Conservation (phyloP, 345 rosid species). For the Aethionema arabicum region DNA sequence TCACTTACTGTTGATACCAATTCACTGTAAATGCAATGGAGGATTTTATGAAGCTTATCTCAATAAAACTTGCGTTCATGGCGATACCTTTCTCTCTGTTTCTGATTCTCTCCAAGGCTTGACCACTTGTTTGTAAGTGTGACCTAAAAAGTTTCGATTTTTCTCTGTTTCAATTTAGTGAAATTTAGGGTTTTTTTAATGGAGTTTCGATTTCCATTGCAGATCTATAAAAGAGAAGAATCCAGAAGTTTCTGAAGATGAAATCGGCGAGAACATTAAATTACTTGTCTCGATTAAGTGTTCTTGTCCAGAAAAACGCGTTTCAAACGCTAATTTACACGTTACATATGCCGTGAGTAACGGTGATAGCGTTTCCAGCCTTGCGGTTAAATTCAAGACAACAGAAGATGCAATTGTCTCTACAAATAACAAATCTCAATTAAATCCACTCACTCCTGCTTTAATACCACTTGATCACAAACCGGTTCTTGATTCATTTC, state of each 20-base stretch:
- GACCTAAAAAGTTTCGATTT: neutral
- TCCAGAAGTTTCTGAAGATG: slow-evolving; percentile 47
- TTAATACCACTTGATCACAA: slow-evolving; percentile 57
- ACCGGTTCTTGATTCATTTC: slow-evolving; percentile 43
- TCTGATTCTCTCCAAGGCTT: slow-evolving; percentile 67
- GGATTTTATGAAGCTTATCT: slow-evolving; percentile 56
- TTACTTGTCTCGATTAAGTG: slow-evolving; percentile 60
- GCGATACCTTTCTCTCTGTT: slow-evolving; percentile 62
- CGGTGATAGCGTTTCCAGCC: slow-evolving; percentile 53
- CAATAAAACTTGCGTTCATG: slow-evolving; percentile 46
- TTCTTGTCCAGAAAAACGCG: slow-evolving; percentile 52
- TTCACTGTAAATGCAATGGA: slow-evolving; percentile 60
- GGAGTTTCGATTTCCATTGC: neutral
- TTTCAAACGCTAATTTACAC: slow-evolving; percentile 40
- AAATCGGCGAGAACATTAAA: slow-evolving; percentile 42
- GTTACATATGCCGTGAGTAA: slow-evolving; percentile 60
- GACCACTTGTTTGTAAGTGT: slow-evolving; percentile 50
- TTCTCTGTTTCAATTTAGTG: neutral
- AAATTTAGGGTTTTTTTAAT: neutral
- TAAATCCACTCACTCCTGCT: slow-evolving; percentile 52
- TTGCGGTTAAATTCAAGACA: slow-evolving; percentile 62
- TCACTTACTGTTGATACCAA: slow-evolving; percentile 58
- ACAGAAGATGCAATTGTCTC: slow-evolving; percentile 60
- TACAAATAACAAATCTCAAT: slow-evolving; percentile 50
- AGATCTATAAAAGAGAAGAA: slow-evolving; percentile 55